These are phyloP conservation scores for Cyberlindnera japonica DNA, from an alignment of 805 yeast genomes.

Conservation along the genomic window DNA sequence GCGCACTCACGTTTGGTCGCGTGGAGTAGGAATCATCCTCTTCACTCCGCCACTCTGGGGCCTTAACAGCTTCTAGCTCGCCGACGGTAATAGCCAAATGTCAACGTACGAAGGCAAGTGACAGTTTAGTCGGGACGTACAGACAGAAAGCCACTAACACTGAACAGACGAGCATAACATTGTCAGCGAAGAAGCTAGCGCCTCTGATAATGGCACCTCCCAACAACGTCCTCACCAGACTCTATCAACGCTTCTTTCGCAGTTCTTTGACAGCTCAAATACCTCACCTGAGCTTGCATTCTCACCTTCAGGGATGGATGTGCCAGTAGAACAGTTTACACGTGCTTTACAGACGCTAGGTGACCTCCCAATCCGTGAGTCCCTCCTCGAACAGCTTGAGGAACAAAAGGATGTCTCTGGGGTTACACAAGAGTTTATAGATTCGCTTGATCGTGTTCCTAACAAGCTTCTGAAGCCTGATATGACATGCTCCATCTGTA, in stretches of 20 bases:
- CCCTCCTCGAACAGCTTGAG: conserved; percentile 26
- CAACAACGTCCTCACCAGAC: conserved; percentile 19
- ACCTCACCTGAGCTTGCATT: conserved; percentile 1
- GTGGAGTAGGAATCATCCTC: background rate
- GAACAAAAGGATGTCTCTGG: conserved; percentile 38
- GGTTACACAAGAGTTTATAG: conserved; percentile 67
- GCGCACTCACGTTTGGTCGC: too few relatives aligned
- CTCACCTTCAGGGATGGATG: conserved; percentile 13
- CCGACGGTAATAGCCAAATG: conserved; percentile 18
- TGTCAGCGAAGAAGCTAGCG: background rate
- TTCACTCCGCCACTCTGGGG: background rate
- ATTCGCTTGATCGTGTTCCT: conserved; percentile 69
- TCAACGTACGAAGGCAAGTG: conserved; percentile 33
- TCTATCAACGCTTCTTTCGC: conserved; percentile 12
- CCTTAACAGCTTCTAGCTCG: background rate
- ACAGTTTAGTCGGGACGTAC: too few relatives aligned
- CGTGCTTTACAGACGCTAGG: conserved; percentile 19
- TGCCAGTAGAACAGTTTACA: conserved; percentile 14
- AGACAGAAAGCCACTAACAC: background rate
- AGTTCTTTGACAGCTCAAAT: conserved; percentile 18
- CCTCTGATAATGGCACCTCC: background rate
- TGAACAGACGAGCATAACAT: conserved; percentile 30
- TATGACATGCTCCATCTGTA: conserved; percentile 84
- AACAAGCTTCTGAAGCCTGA: conserved; percentile 37
- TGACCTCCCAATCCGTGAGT: conserved; percentile 21